A percentile compares a stretch with the other conserved stretches of the same genome.
Conservation (phyloP, 2,329 filamentous ascomycete species). For the Penicillium hesseltinei region DNA sequence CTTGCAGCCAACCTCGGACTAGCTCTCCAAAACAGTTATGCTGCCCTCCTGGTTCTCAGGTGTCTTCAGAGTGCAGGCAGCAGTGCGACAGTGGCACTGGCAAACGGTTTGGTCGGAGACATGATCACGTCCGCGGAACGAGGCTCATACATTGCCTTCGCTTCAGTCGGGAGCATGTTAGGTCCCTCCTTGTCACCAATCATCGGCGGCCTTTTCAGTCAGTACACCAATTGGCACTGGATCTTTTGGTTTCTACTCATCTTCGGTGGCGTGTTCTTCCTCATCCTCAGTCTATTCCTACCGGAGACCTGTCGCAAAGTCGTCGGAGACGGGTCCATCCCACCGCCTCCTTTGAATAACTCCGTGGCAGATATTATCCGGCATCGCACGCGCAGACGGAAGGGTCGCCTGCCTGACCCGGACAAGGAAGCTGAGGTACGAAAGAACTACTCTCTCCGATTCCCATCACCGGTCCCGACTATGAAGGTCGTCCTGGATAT, state of each 20-base stretch:
- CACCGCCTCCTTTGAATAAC: constrained; percentile 25
- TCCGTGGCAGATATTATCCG: constrained; percentile 24
- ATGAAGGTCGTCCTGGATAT: constrained; percentile 38
- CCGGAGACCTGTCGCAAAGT: constrained; percentile 51
- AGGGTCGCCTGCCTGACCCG: not conserved
- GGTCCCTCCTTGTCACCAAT: constrained; percentile 55
- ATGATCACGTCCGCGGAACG: constrained; percentile 59
- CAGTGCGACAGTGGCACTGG: constrained; percentile 60
- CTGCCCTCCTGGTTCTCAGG: constrained; percentile 24
- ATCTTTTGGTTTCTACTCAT: constrained; percentile 70
- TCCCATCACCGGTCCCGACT: constrained; percentile 41
- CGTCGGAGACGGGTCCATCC: constrained; percentile 38
- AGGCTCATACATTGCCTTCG: constrained; percentile 48
- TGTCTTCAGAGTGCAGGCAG: constrained; percentile 23
- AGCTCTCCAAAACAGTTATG: constrained; percentile 57
- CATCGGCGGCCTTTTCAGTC: constrained; percentile 63
- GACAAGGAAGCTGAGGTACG: constrained; percentile 9
- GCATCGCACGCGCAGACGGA: constrained; percentile 20
- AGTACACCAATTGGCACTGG: constrained; percentile 61
- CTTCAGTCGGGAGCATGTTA: constrained; percentile 50
- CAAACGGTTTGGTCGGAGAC: constrained; percentile 61
- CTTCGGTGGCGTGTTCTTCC: constrained; percentile 47
- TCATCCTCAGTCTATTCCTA: constrained; percentile 56
- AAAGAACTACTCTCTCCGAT: constrained; percentile 22
- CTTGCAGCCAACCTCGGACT: constrained; percentile 60